Conservation (phyloP, 2,329 filamentous ascomycete species). For the Paecilomyces sp. region DNA sequence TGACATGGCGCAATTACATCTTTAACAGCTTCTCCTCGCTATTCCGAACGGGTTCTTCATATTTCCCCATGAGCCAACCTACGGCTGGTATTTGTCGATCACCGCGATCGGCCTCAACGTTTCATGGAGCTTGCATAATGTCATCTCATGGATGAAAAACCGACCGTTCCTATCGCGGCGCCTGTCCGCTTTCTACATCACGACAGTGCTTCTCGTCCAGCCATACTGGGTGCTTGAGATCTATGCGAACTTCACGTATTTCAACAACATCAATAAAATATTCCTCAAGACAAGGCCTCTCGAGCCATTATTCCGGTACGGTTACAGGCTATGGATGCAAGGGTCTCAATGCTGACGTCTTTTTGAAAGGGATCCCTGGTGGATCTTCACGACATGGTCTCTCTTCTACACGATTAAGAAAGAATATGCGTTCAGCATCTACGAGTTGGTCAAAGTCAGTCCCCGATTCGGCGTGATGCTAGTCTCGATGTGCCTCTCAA, state of each 20-base stretch:
- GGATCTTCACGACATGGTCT: conserved; percentile 55
- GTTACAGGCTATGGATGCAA: neutral
- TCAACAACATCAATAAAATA: conserved; percentile 47
- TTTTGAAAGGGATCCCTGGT: conserved; percentile 53
- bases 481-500: conserved; percentile 52
- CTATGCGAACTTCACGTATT: conserved; percentile 59
- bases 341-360: conserved; percentile 2
- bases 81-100: conserved; percentile 58
- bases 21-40: conserved; percentile 46
- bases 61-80: conserved; percentile 48
- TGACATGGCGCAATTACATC: neutral
- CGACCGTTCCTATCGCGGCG: conserved; percentile 50
- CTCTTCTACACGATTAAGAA: conserved; percentile 58
- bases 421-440: conserved; percentile 52
- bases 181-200: conserved; percentile 50
- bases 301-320: conserved; percentile 52
- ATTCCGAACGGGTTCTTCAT: conserved; percentile 54
- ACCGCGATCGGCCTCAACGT: conserved; percentile 55
- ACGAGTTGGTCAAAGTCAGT: conserved; percentile 53
- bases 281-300: conserved; percentile 52
- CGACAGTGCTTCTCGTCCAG: conserved; percentile 51
- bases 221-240: conserved; percentile 61
- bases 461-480: conserved; percentile 60
- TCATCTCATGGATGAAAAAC: conserved; percentile 62
- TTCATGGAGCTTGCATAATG: conserved; percentile 59